A percentile compares a stretch with the other conserved stretches of the same genome.
These are phyloP conservation scores for Saccharomycopsis fodiens DNA, from an alignment of 805 yeast genomes.

Conservation along the genomic window DNA sequence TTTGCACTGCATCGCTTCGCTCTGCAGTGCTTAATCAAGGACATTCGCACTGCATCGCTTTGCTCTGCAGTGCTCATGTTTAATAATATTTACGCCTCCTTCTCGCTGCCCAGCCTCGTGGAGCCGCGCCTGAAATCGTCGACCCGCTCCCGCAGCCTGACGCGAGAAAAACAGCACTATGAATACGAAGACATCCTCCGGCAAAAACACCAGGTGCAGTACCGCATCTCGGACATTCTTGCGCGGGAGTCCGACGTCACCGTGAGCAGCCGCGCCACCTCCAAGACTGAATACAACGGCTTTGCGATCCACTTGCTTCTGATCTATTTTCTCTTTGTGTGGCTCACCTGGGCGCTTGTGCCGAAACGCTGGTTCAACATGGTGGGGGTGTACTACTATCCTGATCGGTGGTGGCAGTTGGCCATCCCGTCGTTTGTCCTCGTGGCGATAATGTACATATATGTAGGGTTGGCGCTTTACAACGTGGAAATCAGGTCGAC, in stretches of 20 bases:
- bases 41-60: too few species aligned
- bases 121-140: background rate
- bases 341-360: conserved; percentile 66
- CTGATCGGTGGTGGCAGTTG: conserved; percentile 88
- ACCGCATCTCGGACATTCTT: conserved; percentile 38
- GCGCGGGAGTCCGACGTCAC: conserved; percentile 64
- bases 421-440: conserved; percentile 67
- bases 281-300: conserved; percentile 77
- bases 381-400: conserved; percentile 61
- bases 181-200: conserved; percentile 20
- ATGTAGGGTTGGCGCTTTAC: conserved; percentile 62
- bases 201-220: conserved; percentile 6
- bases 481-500: conserved; percentile 70
- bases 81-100: conserved; percentile 20
- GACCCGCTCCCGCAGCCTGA: background rate
- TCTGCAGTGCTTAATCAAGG: too few species aligned
- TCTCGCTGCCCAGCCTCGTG: conserved; percentile 16
- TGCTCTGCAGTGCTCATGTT: too few species aligned
- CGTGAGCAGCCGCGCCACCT: conserved; percentile 45
- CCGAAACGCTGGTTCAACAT: conserved; percentile 52
- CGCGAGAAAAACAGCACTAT: conserved; percentile 3
- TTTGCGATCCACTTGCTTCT: conserved; percentile 74
- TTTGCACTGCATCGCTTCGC: too few species aligned
- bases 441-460: conserved; percentile 64
- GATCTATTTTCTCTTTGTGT: conserved; percentile 44